These are phyloP conservation scores for Sesbania bispinosa DNA, from an alignment of 306 rosid genomes.

Conservation along the genomic window DNA sequence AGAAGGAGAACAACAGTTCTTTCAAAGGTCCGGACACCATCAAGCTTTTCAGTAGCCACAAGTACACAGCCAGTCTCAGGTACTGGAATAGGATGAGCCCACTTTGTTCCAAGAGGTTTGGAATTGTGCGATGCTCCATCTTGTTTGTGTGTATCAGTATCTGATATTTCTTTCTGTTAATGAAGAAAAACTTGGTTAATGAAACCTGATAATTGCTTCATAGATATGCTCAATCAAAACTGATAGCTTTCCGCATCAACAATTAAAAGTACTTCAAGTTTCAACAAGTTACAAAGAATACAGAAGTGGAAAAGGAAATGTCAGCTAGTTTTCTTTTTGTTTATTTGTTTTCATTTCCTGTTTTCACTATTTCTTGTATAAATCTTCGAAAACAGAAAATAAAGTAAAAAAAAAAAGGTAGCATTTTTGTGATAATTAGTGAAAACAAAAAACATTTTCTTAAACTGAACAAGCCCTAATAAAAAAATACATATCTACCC, in stretches of 20 bases:
- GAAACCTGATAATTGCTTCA: slow-evolving; percentile 13
- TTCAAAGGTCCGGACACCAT: slow-evolving; percentile 86
- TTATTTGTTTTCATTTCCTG: neutral
- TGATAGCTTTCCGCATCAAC: slow-evolving; percentile 3
- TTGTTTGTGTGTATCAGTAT: slow-evolving; percentile 44
- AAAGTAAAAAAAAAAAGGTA: neutral
- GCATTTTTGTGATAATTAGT: neutral
- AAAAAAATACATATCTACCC: neutral
- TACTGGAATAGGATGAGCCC: slow-evolving; percentile 95
- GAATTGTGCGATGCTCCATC: slow-evolving; percentile 42
- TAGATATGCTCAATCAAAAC: slow-evolving; percentile 2
- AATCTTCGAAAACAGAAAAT: neutral
- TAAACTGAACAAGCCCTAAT: neutral
- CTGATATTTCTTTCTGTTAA: slow-evolving; percentile 67
- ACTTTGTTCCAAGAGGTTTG: slow-evolving; percentile 60
- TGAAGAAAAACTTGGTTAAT: neutral
- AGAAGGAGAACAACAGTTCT: slow-evolving; percentile 91
- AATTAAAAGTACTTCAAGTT: neutral
- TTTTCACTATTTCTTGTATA: neutral
- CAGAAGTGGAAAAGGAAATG: neutral
- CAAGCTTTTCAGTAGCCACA: slow-evolving; percentile 94
- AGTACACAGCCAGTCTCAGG: slow-evolving; percentile 98
- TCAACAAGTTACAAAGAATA: slow-evolving; percentile 1
- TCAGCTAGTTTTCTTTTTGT: no score
- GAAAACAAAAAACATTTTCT: neutral